phyloP scores from a whole-genome alignment of 495 filamentous ascomycete genomes.

The Aspergillus incahuasiensis region DNA sequence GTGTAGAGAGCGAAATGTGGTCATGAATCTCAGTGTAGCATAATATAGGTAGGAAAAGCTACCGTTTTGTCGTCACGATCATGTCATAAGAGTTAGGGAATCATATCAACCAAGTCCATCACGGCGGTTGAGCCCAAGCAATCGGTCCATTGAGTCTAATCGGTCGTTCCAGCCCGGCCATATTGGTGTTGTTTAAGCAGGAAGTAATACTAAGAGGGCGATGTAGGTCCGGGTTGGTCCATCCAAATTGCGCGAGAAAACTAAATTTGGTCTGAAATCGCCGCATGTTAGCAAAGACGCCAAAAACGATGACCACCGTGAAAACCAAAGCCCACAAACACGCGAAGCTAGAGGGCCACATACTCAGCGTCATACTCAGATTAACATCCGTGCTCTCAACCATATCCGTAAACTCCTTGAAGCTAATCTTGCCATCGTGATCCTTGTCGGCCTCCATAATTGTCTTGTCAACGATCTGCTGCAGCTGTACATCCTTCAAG shows the following conservation, averaged over 20 bases:
- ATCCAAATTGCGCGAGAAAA: not conserved
- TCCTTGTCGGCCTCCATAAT: conserved; percentile 99
- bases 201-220: not conserved
- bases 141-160: not conserved
- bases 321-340: not conserved
- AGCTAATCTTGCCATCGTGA: conserved; percentile 95
- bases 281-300: not conserved
- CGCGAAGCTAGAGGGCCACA: conserved; percentile 1
- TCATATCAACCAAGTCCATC: not conserved
- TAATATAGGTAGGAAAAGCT: not conserved
- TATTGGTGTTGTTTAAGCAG: too few species aligned
- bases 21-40: not conserved
- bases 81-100: not conserved
- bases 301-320: not conserved
- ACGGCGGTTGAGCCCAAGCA: not conserved
- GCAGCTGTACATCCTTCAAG: conserved; percentile 96
- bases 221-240: not conserved
- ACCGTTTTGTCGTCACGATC: not conserved
- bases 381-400: conserved; percentile 96
- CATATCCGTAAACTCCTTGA: conserved; percentile 98
- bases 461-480: conserved; percentile 95
- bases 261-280: conserved; percentile 4
- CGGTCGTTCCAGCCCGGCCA: not conserved
- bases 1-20: not conserved
- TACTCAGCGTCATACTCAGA: conserved; percentile 97